Evolutionary conservation across 306 rosid genomes (phyloP).

Genomic region (Lotus japonicus): DNA sequence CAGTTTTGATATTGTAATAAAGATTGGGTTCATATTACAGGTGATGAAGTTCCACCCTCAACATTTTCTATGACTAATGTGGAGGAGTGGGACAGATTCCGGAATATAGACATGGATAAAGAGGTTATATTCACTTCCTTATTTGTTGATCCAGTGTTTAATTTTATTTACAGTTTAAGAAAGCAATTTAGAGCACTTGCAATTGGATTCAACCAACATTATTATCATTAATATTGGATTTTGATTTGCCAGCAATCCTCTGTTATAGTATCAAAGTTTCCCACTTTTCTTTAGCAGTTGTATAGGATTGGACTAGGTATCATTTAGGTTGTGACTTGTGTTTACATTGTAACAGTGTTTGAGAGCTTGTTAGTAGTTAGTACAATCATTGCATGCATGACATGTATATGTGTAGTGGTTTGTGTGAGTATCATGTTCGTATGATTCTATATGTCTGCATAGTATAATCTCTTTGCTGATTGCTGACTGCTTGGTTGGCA

Average conservation of each 20-base stretch:
- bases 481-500: background rate
- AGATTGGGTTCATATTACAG: slow-evolving; percentile 46
- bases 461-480: background rate
- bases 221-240: background rate
- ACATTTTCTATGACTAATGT: slow-evolving; percentile 70
- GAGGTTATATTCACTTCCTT: slow-evolving; percentile 50
- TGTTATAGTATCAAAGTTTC: background rate
- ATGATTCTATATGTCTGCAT: background rate
- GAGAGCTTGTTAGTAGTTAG: background rate
- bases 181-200: slow-evolving; percentile 5
- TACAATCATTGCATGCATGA: background rate
- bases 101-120: slow-evolving; percentile 97
- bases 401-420: background rate
- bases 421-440: background rate
- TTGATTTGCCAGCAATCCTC: background rate
- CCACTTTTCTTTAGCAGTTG: background rate
- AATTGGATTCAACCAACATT: slow-evolving; percentile 6
- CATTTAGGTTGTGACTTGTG: background rate
- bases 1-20: background rate
- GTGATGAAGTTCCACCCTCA: slow-evolving; percentile 78
- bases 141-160: background rate
- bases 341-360: background rate
- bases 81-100: slow-evolving; percentile 84
- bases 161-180: background rate
- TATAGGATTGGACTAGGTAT: background rate